phyloP scores from a whole-genome alignment of 2,329 filamentous ascomycete genomes.

The Dothiorella sarmentorum region DNA sequence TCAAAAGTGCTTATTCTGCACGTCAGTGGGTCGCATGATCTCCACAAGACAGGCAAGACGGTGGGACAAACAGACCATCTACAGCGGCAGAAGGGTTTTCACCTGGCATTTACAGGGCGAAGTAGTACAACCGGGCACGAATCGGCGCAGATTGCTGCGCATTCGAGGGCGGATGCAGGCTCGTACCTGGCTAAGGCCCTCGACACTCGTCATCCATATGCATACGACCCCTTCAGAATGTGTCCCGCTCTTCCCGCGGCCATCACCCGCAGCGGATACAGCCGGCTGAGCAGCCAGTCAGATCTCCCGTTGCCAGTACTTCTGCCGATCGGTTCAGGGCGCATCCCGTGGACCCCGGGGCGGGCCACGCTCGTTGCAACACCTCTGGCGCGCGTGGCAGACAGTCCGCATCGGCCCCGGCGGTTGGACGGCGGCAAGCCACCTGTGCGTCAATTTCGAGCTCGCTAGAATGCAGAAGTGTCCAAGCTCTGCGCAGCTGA shows the following conservation, averaged over 20 bases:
- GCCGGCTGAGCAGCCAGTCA: constrained; percentile 6
- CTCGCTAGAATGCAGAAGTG: background rate
- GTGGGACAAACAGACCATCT: background rate
- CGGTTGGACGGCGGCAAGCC: constrained; percentile 1
- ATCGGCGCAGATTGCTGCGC: constrained; percentile 7
- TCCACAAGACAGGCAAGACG: constrained; percentile 4
- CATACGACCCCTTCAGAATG: background rate
- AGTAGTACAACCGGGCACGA: constrained; percentile 10
- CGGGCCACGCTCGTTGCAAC: background rate
- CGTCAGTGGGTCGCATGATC: constrained; percentile 11
- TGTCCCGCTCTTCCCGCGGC: constrained; percentile 5
- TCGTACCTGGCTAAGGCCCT: constrained; percentile 11
- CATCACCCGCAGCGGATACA: constrained; percentile 14
- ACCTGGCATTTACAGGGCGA: constrained; percentile 1
- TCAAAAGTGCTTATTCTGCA: constrained; percentile 15
- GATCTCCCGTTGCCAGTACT: background rate
- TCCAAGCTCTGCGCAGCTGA: constrained; percentile 11
- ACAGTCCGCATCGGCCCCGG: background rate
- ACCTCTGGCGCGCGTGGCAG: background rate
- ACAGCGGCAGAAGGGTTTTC: background rate
- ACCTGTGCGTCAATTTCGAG: constrained; percentile 6
- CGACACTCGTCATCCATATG: constrained; percentile 8
- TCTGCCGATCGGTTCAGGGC: constrained; percentile 10
- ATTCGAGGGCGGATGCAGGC: constrained; percentile 6
- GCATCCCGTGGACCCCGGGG: background rate